phyloP scores from a whole-genome alignment of 148 eudicot genomes.

The Nepenthes mirabilis region DNA sequence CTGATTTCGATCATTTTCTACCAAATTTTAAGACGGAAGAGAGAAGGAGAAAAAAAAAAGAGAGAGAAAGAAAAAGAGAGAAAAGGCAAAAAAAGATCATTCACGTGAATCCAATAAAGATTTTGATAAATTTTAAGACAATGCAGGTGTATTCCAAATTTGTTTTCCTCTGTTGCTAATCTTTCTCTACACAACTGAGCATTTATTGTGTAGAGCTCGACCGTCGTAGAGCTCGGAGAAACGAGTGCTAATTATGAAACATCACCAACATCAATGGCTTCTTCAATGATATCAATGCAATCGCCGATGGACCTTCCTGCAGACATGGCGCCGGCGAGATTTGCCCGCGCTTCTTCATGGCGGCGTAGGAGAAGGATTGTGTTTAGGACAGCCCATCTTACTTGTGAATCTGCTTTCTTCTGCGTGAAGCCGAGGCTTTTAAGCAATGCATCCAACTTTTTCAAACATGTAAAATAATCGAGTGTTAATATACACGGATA shows the following conservation, averaged over 20 bases:
- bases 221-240: too few relatives aligned
- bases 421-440: conserved; percentile 85
- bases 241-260: background rate
- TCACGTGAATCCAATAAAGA: too few relatives aligned
- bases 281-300: conserved; percentile 73
- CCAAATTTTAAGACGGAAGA: too few relatives aligned
- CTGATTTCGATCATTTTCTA: too few relatives aligned
- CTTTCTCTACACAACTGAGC: too few relatives aligned
- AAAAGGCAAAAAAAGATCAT: too few relatives aligned
- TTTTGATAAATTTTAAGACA: too few relatives aligned
- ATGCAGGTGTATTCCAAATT: too few relatives aligned
- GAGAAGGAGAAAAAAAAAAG: too few relatives aligned
- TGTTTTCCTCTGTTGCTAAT: too few relatives aligned
- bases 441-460: conserved; percentile 65
- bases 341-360: conserved; percentile 56
- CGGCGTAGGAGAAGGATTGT: conserved; percentile 74
- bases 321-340: conserved; percentile 81
- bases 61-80: too few relatives aligned
- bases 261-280: conserved; percentile 36
- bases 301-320: conserved; percentile 63
- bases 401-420: conserved; percentile 90
- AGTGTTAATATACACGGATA: background rate
- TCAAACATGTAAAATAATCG: background rate
- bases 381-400: conserved; percentile 95
- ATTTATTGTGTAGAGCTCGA: too few relatives aligned